phyloP scores from a whole-genome alignment of 345 rosid species.

The Murraya koenigii region DNA sequence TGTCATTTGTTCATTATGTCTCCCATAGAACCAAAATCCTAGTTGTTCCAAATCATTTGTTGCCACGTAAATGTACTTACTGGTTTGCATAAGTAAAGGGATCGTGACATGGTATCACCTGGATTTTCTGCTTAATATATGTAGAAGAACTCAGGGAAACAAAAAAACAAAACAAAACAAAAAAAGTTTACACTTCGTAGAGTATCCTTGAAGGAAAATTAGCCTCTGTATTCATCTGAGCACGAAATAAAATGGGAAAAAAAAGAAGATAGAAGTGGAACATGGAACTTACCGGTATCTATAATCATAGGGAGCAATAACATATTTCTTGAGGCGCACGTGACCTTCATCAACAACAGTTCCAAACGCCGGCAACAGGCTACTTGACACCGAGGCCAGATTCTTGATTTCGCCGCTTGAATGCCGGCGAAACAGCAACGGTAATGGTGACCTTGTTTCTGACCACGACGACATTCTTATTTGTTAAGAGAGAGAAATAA shows the following conservation, averaged over 20 bases:
- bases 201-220: not conserved
- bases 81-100: too few relatives aligned
- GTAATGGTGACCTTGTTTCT: constrained; percentile 39
- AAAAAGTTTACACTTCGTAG: not conserved
- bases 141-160: not conserved
- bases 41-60: too few relatives aligned
- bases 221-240: not conserved
- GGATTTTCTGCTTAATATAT: too few relatives aligned
- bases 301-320: constrained; percentile 76
- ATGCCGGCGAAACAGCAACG: constrained; percentile 50
- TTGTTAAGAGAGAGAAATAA: not conserved
- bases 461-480: constrained; percentile 22
- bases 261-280: not conserved
- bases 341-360: constrained; percentile 53
- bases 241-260: not conserved
- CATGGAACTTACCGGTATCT: constrained; percentile 65
- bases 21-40: too few relatives aligned
- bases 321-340: constrained; percentile 42
- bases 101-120: too few relatives aligned
- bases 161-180: too few relatives aligned
- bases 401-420: constrained; percentile 60
- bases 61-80: too few relatives aligned
- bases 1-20: too few relatives aligned
- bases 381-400: constrained; percentile 73
- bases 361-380: constrained; percentile 87